These are phyloP conservation scores for Aspergillus clavatus DNA, from an alignment of 2,329 filamentous ascomycete genomes.

Conservation along the genomic window DNA sequence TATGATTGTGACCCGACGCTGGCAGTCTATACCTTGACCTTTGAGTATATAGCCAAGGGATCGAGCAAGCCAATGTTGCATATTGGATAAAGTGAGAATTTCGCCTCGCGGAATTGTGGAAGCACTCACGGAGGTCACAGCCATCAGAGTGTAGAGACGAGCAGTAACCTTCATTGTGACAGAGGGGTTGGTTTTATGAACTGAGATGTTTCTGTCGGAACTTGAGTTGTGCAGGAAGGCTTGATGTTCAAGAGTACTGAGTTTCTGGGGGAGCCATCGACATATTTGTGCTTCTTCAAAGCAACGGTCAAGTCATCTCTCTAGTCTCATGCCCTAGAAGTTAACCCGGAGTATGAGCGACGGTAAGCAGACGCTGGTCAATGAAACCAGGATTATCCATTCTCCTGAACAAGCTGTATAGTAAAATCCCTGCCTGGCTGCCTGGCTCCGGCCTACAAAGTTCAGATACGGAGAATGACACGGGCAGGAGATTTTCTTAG, in stretches of 20 bases:
- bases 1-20: too few species aligned
- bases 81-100: too few species aligned
- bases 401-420: background rate
- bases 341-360: background rate
- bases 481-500: background rate
- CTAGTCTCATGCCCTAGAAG: background rate
- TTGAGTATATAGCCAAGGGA: too few species aligned
- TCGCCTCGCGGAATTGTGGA: background rate
- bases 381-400: background rate
- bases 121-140: background rate
- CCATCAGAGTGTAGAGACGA: background rate
- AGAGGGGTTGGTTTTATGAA: background rate
- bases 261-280: background rate
- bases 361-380: too few species aligned
- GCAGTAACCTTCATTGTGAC: background rate
- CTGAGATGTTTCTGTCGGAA: background rate
- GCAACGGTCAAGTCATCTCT: background rate
- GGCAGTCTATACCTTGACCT: too few species aligned
- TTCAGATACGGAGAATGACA: background rate
- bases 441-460: background rate
- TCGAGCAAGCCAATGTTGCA: too few species aligned
- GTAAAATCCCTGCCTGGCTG: background rate
- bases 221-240: background rate
- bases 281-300: background rate
- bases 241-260: background rate